Evolutionary conservation across 2,329 filamentous ascomycete genomes (phyloP).

Genomic region (Orbilia javanica): DNA sequence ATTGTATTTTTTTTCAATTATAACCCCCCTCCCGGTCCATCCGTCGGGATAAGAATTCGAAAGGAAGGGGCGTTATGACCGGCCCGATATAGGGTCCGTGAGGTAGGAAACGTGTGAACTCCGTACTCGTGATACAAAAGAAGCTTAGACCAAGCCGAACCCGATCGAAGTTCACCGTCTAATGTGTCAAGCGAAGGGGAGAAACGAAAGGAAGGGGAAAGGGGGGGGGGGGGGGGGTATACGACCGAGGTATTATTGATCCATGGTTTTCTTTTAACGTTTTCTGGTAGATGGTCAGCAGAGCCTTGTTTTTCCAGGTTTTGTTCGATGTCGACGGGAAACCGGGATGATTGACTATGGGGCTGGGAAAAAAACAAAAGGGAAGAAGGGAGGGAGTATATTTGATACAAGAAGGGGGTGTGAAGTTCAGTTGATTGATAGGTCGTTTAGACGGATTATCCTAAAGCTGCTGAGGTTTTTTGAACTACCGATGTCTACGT

Average conservation of each 20-base stretch:
- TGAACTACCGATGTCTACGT: conserved; percentile 38
- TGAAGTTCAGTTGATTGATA: not conserved
- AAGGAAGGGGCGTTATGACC: not conserved
- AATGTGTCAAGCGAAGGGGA: not conserved
- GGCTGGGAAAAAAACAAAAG: not conserved
- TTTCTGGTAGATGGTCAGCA: not conserved
- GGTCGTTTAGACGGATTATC: not conserved
- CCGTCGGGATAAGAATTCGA: not conserved
- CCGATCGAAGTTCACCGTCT: not conserved
- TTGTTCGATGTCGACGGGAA: not conserved
- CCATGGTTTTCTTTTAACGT: conserved; percentile 3
- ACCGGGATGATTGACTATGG: not conserved
- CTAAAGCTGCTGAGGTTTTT: conserved; percentile 10
- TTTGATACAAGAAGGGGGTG: conserved; percentile 23
- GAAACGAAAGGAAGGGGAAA: not conserved
- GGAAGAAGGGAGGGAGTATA: not conserved
- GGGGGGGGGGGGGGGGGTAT: no score
- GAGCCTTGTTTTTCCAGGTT: not conserved
- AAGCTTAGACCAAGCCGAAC: conserved; percentile 40
- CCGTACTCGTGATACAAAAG: conserved; percentile 32
- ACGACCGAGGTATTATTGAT: conserved; percentile 30
- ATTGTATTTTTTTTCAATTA: not conserved
- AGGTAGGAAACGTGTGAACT: conserved; percentile 1
- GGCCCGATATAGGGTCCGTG: conserved; percentile 15
- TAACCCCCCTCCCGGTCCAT: no score